Evolutionary conservation across 805 yeast species (phyloP).

Genomic region (Lachancea cidri): DNA sequence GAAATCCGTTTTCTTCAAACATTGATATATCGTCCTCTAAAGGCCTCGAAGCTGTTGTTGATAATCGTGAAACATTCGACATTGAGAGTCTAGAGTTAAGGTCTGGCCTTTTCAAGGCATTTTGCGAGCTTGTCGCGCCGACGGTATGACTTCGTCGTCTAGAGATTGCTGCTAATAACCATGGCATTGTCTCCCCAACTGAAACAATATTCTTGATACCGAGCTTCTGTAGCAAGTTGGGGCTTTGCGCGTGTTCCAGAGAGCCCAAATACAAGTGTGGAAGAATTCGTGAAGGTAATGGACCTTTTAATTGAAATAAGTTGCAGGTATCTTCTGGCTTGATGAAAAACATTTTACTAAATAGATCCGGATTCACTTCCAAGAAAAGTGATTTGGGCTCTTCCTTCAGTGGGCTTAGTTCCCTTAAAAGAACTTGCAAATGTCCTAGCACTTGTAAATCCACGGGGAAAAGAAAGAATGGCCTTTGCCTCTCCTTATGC

Average conservation of each 20-base stretch:
- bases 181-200: constrained; percentile 74
- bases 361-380: constrained; percentile 28
- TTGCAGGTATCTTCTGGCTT: constrained; percentile 25
- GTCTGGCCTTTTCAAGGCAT: neutral
- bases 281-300: constrained; percentile 73
- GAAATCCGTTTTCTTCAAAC: constrained; percentile 27
- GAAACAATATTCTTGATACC: constrained; percentile 74
- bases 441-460: constrained; percentile 65
- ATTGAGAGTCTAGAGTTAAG: neutral
- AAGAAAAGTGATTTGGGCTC: constrained; percentile 13
- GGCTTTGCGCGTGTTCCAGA: constrained; percentile 70
- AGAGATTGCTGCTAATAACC: constrained; percentile 37
- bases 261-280: constrained; percentile 86
- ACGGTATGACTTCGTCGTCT: constrained; percentile 4
- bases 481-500: constrained; percentile 62
- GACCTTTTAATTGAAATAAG: constrained; percentile 47
- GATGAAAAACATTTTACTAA: constrained; percentile 32
- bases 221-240: constrained; percentile 53
- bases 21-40: constrained; percentile 4
- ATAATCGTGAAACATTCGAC: neutral
- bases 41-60: neutral
- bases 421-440: constrained; percentile 55
- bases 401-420: constrained; percentile 48
- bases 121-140: neutral
- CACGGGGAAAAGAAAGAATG: constrained; percentile 75